A percentile compares a stretch with the other conserved stretches of the same genome.
Evolutionary conservation across 208 protist genomes (phyloP).

Genomic region (Acanthamoeba divionensis): DNA sequence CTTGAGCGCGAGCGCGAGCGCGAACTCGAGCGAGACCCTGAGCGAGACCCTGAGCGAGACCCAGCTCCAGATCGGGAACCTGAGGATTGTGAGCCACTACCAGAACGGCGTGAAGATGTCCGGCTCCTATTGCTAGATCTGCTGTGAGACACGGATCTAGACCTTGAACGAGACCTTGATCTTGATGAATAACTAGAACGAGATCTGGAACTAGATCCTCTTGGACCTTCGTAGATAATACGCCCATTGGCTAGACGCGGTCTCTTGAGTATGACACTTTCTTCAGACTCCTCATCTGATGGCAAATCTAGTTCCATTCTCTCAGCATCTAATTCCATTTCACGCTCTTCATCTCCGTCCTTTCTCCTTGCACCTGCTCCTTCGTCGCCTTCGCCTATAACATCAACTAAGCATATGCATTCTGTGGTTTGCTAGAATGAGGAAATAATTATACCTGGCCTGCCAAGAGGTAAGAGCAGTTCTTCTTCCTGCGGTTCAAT

Average conservation of each 20-base stretch:
- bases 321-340: too few species aligned
- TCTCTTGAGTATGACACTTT: not conserved
- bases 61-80: not conserved
- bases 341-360: too few species aligned
- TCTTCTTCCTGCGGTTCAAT: not conserved
- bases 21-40: not conserved
- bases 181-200: not conserved
- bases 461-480: too few species aligned
- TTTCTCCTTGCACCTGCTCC: not conserved
- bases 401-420: too few species aligned
- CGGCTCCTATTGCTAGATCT: not conserved
- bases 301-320: not conserved
- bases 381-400: too few species aligned
- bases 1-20: not conserved
- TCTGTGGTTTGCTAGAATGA: too few species aligned
- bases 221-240: not conserved
- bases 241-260: not conserved
- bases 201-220: too few species aligned
- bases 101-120: not conserved
- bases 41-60: not conserved
- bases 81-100: not conserved
- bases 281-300: not conserved
- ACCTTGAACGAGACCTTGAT: not conserved
- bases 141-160: not conserved
- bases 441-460: too few species aligned